Evolutionary conservation across 192 early-diverging fungal species (phyloP), one percentile per base, ranked within the genome.

Genomic region (Paraglomus brasilianum): DNA sequence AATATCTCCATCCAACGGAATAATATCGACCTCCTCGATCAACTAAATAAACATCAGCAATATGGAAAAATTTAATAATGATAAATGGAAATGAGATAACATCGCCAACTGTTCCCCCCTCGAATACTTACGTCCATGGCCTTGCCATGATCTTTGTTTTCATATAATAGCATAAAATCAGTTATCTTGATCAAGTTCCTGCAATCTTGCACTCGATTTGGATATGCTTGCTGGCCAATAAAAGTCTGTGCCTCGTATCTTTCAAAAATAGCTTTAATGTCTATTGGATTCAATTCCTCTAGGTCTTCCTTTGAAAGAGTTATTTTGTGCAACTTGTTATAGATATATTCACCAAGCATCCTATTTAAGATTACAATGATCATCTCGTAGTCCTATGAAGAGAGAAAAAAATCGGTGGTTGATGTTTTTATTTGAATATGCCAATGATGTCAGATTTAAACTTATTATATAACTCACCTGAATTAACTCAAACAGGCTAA

Each of bases 41-140:
- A 91, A 89, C 64, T 87, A 82, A 21, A 89, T 75, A 5, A 92
- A 66, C n/a, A 74, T 65, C 17, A 89, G 63, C 52, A 94, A 73
- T 8, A 78, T 71, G 11, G 49, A 61, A 39, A 40, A 39, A 73
- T 89, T 92, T n/a, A 83, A 65, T 75, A 66, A n/a, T 75, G 21
- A 71, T 74, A 74, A 57, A 42, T 75, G 44, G 51, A 53, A 7
- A 58, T n/a, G 45, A 45, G 64, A 74, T 61, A 72, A 75, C 48
- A 72, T 72, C 39, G 53, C 69, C 14, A 74, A 44, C 55, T 64
- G 67, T 24, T 72, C 9, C 62, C 55, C 76, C 69, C 5, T 5
- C 13, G 36, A n/a, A 38, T n/a, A 47, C 38, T 69, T 53, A 69
- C 67, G 17, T 6, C 17, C 6, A 69, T 11, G 4, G 67, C 67